Evolutionary conservation across 805 yeast genomes (phyloP), one percentile per base, ranked within the genome.

Genomic region (Millerozyma miso): DNA sequence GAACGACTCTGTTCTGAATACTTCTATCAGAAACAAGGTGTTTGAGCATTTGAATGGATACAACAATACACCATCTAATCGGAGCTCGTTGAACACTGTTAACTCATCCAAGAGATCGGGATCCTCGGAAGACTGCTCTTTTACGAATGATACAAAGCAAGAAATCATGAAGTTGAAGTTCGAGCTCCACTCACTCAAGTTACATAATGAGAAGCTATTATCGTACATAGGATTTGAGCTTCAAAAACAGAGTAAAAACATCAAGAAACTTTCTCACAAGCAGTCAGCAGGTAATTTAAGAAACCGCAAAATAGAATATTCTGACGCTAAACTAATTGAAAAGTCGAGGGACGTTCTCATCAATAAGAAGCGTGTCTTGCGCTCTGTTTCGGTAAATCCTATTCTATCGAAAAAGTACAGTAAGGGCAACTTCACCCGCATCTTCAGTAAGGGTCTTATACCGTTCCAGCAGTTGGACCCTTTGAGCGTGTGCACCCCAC

Each of bases 221-320:
- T 75, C 81, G 31, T 78, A 76, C 52, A 78, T 78, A 55, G 82
- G 82, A 7, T 78, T 76, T 47, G 73, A 77, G 46, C 60, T 76
- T 38, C 82, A 78, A 51, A 73, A 75, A 45, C 71, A 69, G 43
- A 69, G 63, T 58, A 65, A 61, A 48, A 67, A 59, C 57, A 69
- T 69, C 47, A 66, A 61, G 49, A 65, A 65, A 45, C 57, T 67
- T 37, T 58, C 68, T 6, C 65, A 66, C 44, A 64, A 65, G 43
- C 69, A 68, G 50, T 62, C 67, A 8, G 53, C 59, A 34, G 51
- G 58, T 26, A 53, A 54, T 12, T 46, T 51, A 20, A 45, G 47
- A 15, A 42, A 47, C 33, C 48, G 52, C 17, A 47, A 47, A 26
- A 59, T 65, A 8, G 80, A 76, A 51, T 76, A 77, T 52, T 75